Base-by-base conservation (phyloP, 208 protist species). In the Leishmania tarentolae region DNA sequence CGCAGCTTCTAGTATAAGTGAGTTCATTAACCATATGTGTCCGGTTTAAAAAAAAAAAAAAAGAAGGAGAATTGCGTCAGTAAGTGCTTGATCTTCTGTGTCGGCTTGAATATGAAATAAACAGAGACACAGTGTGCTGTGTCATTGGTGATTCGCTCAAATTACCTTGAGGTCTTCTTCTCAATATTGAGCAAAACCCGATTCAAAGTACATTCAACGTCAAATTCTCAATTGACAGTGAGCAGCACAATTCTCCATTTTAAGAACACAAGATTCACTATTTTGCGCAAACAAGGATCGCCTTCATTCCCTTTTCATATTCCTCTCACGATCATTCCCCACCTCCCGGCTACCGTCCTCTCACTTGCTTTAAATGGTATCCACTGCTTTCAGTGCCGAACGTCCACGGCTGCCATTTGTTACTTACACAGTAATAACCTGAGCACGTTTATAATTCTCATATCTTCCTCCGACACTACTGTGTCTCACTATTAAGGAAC, bases 401-500 rank as follows among this genome's bases (percentile, higher is more conserved):
- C 5, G 15, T 3, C 50, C 0, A 9, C 50, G 21, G 5, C 15
- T 15, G 9, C 50, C 13, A 53, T 53, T 53, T 17, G 50, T 2
- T 1, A 53, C 50, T 53, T 53, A 9, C 21, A 52, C 13, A 52
- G 11, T 5, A 53, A 17, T 17, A 2, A 53, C 8, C 8, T 53
- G 15, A 53, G 50, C 50, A 53, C 5, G 1, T 2, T 21, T 6
- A 53, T 5, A 17, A 21, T 21, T 21, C 1, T 21, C 50, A 53
- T 19, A 53, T 6, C 50, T 21, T 9, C 50, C 50, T 53, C 21
- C 50, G 15, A 1, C 2, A 21, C 50, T 6, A 53, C 50, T 15
- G 15, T 4, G 50, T 3, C 50, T 21, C 50, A 53, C 0, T 0
- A 9, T 0, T 53, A 17, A 53, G 1, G 0, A 0, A 0, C 50